phyloP scores from a whole-genome alignment of 129 eudicot species.

The Deinandra increscens region DNA sequence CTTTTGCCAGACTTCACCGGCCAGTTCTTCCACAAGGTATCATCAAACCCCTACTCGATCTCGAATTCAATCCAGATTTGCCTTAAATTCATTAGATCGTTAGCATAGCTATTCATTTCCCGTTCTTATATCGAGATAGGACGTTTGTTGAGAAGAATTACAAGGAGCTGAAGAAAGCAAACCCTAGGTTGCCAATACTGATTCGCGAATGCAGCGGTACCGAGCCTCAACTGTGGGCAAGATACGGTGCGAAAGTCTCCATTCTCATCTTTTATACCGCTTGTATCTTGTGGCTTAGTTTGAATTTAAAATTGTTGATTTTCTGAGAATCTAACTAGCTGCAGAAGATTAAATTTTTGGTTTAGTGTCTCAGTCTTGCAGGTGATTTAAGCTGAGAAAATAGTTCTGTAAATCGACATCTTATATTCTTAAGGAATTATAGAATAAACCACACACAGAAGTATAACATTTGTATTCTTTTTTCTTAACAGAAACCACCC shows the following conservation, averaged over 20 bases:
- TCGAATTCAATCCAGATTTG: no score
- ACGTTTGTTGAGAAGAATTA: conserved; percentile 81
- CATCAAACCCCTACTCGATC: background rate
- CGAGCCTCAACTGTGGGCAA: conserved; percentile 97
- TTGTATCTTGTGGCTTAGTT: background rate
- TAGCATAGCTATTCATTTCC: no score
- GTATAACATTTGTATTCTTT: no score
- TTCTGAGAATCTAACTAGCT: background rate
- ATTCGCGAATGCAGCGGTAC: conserved; percentile 81
- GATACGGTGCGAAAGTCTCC: conserved; percentile 58
- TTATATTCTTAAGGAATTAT: background rate
- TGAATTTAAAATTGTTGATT: background rate
- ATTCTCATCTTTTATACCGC: background rate
- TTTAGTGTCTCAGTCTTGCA: no score
- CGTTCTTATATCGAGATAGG: conserved; percentile 20
- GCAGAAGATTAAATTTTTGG: no score
- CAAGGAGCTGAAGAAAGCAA: conserved; percentile 75
- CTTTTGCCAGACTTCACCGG: no score
- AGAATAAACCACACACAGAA: background rate
- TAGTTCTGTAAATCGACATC: background rate
- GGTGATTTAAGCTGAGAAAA: background rate
- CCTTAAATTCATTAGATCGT: no score
- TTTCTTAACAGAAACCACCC: no score
- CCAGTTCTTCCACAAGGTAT: no score
- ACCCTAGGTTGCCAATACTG: conserved; percentile 82